phyloP scores from a whole-genome alignment of 345 rosid genomes.

The Citrus mangshanensis region DNA sequence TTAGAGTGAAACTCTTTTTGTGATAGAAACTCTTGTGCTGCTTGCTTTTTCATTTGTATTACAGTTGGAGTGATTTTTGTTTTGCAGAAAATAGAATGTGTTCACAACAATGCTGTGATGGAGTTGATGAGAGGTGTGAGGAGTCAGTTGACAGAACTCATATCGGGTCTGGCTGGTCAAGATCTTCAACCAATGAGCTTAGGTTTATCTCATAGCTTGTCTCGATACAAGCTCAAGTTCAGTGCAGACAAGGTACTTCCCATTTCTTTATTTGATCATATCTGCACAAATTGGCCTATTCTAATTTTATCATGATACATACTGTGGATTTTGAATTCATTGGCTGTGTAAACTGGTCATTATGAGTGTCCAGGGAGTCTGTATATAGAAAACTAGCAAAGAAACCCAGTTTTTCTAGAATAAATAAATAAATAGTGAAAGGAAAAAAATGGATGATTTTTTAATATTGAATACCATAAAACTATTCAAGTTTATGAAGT shows the following conservation, averaged over 20 bases:
- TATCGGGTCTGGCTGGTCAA: slow-evolving; percentile 67
- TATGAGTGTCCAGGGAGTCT: not conserved
- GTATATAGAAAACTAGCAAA: too few relatives aligned
- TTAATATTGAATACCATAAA: too few relatives aligned
- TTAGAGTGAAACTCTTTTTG: not conserved
- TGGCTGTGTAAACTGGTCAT: not conserved
- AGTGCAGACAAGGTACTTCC: slow-evolving; percentile 82
- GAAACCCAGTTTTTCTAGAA: not conserved
- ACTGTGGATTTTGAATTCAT: not conserved
- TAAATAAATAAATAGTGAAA: too few relatives aligned
- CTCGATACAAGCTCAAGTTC: slow-evolving; percentile 87
- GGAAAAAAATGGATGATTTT: not conserved
- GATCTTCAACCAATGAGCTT: slow-evolving; percentile 95
- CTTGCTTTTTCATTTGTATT: not conserved
- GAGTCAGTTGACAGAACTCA: slow-evolving; percentile 82
- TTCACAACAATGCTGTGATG: slow-evolving; percentile 87
- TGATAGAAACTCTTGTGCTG: not conserved
- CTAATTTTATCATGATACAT: not conserved
- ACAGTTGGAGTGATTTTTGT: slow-evolving; percentile 9
- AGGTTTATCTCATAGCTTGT: slow-evolving; percentile 90
- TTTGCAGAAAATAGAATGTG: slow-evolving; percentile 83
- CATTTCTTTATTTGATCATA: not conserved
- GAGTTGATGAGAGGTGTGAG: slow-evolving; percentile 87
- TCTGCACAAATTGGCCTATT: not conserved
- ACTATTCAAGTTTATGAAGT: not conserved